These are phyloP conservation scores for Talaromyces sp. DNA, from an alignment of 2,329 filamentous ascomycete genomes.

Conservation along the genomic window DNA sequence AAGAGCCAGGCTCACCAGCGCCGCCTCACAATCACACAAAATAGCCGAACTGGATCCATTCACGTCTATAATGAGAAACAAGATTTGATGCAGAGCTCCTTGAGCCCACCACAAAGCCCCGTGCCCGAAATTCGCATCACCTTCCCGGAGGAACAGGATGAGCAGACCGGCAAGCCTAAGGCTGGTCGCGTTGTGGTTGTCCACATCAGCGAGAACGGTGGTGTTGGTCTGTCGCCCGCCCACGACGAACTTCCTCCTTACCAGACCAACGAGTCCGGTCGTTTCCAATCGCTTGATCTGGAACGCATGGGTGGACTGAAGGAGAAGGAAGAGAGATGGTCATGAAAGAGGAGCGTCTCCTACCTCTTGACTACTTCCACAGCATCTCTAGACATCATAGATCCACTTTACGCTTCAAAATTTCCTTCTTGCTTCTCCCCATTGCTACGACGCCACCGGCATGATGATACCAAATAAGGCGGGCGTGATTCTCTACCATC, in stretches of 20 bases:
- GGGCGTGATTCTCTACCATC: slow-evolving; percentile 12
- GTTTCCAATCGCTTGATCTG: slow-evolving; percentile 92
- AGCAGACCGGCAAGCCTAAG: slow-evolving; percentile 64
- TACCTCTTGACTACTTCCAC: not conserved
- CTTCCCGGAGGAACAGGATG: slow-evolving; percentile 89
- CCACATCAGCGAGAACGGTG: slow-evolving; percentile 77
- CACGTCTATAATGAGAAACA: slow-evolving; percentile 77
- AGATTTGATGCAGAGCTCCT: slow-evolving; percentile 70
- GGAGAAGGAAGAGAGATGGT: slow-evolving; percentile 65
- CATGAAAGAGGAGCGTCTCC: slow-evolving; percentile 25
- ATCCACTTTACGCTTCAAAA: slow-evolving; percentile 3
- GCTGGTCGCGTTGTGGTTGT: slow-evolving; percentile 89
- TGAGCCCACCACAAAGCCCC: slow-evolving; percentile 71
- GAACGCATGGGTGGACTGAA: slow-evolving; percentile 90
- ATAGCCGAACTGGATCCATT: slow-evolving; percentile 63
- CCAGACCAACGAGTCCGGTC: slow-evolving; percentile 70
- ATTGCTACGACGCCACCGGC: slow-evolving; percentile 16
- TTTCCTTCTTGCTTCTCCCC: slow-evolving; percentile 7
- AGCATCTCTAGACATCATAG: not conserved
- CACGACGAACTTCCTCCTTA: slow-evolving; percentile 80
- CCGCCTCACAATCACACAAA: slow-evolving; percentile 55
- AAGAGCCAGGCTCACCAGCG: slow-evolving; percentile 48
- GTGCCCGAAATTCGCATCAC: slow-evolving; percentile 98
- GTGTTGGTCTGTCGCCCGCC: slow-evolving; percentile 83
- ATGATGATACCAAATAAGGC: slow-evolving; percentile 16